These are phyloP conservation scores for Cyclocybe cylindracea DNA, from an alignment of 768 basidiomycete genomes.

Conservation along the genomic window DNA sequence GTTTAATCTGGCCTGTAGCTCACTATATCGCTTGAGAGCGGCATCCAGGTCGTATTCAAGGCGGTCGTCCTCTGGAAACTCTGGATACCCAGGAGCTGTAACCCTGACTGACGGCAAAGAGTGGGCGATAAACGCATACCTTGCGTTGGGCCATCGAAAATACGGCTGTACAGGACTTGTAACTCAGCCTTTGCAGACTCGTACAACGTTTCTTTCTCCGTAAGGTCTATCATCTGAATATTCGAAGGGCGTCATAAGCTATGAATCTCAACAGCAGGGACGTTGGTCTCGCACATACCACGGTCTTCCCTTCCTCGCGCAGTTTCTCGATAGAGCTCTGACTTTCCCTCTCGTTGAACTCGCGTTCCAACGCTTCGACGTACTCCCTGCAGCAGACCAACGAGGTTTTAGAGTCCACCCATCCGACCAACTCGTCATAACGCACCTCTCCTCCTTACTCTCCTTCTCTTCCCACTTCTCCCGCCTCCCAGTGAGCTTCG, in stretches of 20 bases:
- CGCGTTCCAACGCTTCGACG: slow-evolving; percentile 43
- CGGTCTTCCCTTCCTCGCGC: slow-evolving; percentile 33
- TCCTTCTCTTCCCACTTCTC: slow-evolving; percentile 43
- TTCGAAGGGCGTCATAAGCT: not conserved
- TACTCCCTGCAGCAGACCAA: slow-evolving; percentile 35
- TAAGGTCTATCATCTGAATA: slow-evolving; percentile 32
- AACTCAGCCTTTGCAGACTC: slow-evolving; percentile 36
- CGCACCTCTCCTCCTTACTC: slow-evolving; percentile 47
- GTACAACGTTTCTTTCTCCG: slow-evolving; percentile 28
- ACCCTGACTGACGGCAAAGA: not conserved
- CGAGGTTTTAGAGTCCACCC: not conserved
- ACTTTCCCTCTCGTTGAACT: slow-evolving; percentile 38
- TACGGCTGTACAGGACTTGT: slow-evolving; percentile 34
- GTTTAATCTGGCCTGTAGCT: slow-evolving; percentile 36
- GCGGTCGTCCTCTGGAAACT: slow-evolving; percentile 46
- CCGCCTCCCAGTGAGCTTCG: slow-evolving; percentile 40
- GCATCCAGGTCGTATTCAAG: slow-evolving; percentile 38
- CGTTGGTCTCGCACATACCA: slow-evolving; percentile 25
- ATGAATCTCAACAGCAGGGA: not conserved
- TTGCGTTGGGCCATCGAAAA: slow-evolving; percentile 47
- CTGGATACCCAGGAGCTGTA: slow-evolving; percentile 18
- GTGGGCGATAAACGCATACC: slow-evolving; percentile 21
- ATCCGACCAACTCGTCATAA: not conserved
- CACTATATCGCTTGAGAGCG: slow-evolving; percentile 32
- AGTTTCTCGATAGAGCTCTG: slow-evolving; percentile 30